Evolutionary conservation across 2,329 filamentous ascomycete species (phyloP), one percentile per base, ranked within the genome.

Genomic region (Stemphylium vesicarium): DNA sequence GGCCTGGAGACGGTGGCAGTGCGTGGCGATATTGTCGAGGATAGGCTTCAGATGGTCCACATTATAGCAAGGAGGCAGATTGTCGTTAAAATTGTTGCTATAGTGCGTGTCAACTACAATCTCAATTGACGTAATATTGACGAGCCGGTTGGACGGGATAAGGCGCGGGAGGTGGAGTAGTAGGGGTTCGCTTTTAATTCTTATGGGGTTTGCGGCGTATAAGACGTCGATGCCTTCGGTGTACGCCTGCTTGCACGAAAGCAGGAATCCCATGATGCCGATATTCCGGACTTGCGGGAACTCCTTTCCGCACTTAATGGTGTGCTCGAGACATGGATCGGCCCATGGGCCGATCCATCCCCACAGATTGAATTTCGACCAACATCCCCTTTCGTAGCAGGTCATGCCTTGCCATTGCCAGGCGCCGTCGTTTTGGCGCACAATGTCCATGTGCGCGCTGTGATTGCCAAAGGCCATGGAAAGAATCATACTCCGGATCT

Each of bases 241-340:
- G 40, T 61, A 61, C 13, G 49, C 52, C 39, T 59, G 56, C 22
- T 39, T 53, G 20, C 56, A 61, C 18, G 59, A 56, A 13, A 59
- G 38, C 39, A 59, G 39, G 26, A 56, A 56, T 2, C 58, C 58
- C 45, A 56, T 59, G 8, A 44, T 48, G 29, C 52, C 56, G 16
- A 49, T 24, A 2, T 42, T 37, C 15, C 40, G 26, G 4, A 8
- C 16, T 8, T 50, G 9, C 4, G 29, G 12, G 40, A 40, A 45
- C n/a, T n/a, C n/a, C n/a, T n/a, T n/a, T n/a, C n/a, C n/a, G n/a
- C n/a, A n/a, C n/a, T n/a, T n/a, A n/a, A n/a, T n/a, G n/a, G n/a
- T n/a, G n/a, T n/a, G n/a, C n/a, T n/a, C n/a, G n/a, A n/a, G n/a
- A n/a, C n/a, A n/a, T n/a, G n/a, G n/a, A n/a, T n/a, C n/a, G n/a